phyloP scores from a whole-genome alignment of 78 protist genomes.

The Acrasis kona region DNA sequence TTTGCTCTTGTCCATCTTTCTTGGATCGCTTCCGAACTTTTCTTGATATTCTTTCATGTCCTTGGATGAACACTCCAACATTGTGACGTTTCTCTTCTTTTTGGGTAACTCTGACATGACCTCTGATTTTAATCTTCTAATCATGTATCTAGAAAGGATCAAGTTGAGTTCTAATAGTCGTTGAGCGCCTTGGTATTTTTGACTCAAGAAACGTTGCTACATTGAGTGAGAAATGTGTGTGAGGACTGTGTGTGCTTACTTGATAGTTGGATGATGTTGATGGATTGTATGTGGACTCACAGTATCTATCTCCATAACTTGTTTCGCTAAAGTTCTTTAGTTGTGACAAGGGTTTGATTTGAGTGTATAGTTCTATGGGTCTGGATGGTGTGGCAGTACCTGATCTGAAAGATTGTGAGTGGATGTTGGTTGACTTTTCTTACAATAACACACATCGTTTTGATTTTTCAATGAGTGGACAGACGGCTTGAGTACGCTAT shows the following conservation, averaged over 20 bases:
- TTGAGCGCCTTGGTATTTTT: conserved; percentile 40
- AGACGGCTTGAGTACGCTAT: conserved; percentile 40
- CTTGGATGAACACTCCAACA: too few species aligned
- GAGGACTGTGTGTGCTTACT: too few species aligned
- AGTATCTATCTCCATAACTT: too few species aligned
- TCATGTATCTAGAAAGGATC: conserved; percentile 48
- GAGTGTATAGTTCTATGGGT: conserved; percentile 83
- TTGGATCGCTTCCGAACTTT: too few species aligned
- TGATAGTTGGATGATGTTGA: too few species aligned
- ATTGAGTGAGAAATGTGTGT: too few species aligned
- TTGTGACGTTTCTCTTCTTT: conserved; percentile 50
- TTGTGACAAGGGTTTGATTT: conserved; percentile 43
- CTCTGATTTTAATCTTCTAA: conserved; percentile 61
- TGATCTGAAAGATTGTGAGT: too few species aligned
- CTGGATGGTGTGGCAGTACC: conserved; percentile 71
- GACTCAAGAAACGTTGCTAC: too few species aligned
- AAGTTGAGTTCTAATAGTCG: conserved; percentile 62
- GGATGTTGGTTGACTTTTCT: too few species aligned
- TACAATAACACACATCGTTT: neutral
- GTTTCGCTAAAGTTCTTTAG: neutral
- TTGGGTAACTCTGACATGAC: conserved; percentile 71
- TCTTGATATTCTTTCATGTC: too few species aligned
- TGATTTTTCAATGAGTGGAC: conserved; percentile 16
- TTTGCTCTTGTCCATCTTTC: too few species aligned
- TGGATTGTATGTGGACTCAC: too few species aligned